These are phyloP conservation scores for Trichocomaceae sp. DNA, from an alignment of 2,329 filamentous ascomycete species.

Conservation along the genomic window DNA sequence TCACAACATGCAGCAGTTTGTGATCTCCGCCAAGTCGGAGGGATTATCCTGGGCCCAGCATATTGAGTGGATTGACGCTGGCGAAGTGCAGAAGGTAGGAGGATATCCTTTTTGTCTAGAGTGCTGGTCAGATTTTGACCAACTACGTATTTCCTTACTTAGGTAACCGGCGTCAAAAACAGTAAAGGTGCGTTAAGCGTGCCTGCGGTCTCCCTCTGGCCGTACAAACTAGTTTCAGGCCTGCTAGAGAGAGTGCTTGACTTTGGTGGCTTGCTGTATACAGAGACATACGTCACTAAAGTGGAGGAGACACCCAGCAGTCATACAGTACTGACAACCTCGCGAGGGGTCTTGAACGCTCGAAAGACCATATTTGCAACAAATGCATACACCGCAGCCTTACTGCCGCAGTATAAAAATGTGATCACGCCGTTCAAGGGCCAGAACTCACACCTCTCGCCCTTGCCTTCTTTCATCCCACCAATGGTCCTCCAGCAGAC, in stretches of 20 bases:
- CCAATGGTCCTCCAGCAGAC: constrained; percentile 37
- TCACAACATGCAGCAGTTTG: constrained; percentile 18
- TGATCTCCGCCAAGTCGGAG: too few relatives aligned
- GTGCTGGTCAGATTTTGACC: too few relatives aligned
- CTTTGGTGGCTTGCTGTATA: constrained; percentile 48
- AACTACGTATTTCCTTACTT: too few relatives aligned
- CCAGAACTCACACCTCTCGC: constrained; percentile 30
- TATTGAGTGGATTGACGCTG: background rate
- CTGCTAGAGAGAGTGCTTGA: constrained; percentile 57
- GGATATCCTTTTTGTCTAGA: too few relatives aligned
- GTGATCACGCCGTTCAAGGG: constrained; percentile 72
- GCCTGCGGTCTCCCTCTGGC: constrained; percentile 38
- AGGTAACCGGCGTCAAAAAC: constrained; percentile 32
- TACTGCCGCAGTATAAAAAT: constrained; percentile 62
- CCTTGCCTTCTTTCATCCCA: constrained; percentile 17
- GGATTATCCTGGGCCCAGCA: background rate
- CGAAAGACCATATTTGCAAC: constrained; percentile 68
- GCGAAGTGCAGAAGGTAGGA: background rate
- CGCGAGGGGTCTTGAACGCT: constrained; percentile 58
- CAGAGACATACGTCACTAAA: constrained; percentile 41
- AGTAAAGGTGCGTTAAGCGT: constrained; percentile 29
- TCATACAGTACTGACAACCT: constrained; percentile 59
- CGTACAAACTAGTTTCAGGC: constrained; percentile 74
- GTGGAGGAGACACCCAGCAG: constrained; percentile 20
- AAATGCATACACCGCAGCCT: constrained; percentile 73